These are phyloP conservation scores for Phaeosphaeriaceae sp. DNA, from an alignment of 2,329 filamentous ascomycete species.

Conservation along the genomic window DNA sequence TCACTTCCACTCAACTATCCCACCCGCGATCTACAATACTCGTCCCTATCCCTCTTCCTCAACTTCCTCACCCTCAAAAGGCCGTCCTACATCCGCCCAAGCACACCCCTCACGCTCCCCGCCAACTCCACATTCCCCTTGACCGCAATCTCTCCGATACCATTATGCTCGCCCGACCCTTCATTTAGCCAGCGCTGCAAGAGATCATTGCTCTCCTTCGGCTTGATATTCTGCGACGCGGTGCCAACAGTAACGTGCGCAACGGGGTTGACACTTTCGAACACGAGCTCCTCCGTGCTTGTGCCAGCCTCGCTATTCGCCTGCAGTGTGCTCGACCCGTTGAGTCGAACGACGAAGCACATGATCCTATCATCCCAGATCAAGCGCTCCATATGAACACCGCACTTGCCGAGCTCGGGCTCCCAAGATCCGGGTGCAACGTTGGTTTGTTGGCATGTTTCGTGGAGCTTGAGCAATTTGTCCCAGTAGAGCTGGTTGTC, in stretches of 20 bases:
- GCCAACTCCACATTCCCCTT: slow-evolving; percentile 64
- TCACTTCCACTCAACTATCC: too few species aligned
- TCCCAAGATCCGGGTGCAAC: slow-evolving; percentile 52
- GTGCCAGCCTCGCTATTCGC: slow-evolving; percentile 24
- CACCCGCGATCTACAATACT: too few species aligned
- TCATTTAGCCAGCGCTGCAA: slow-evolving; percentile 76
- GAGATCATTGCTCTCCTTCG: slow-evolving; percentile 91
- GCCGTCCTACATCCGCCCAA: slow-evolving; percentile 35
- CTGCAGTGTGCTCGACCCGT: slow-evolving; percentile 36
- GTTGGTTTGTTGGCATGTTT: slow-evolving; percentile 25
- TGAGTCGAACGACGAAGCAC: slow-evolving; percentile 80
- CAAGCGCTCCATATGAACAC: slow-evolving; percentile 69
- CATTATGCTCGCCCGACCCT: slow-evolving; percentile 60
- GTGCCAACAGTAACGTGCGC: slow-evolving; percentile 94
- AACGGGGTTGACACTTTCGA: slow-evolving; percentile 75
- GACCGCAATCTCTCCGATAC: slow-evolving; percentile 63
- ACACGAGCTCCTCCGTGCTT: slow-evolving; percentile 57
- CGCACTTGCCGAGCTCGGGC: slow-evolving; percentile 68
- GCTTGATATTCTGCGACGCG: slow-evolving; percentile 76
- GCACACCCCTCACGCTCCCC: slow-evolving; percentile 60
- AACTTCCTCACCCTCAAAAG: background rate
- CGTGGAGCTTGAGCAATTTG: slow-evolving; percentile 70
- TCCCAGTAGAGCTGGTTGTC: slow-evolving; percentile 77
- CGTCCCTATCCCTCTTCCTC: background rate
- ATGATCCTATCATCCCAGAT: slow-evolving; percentile 89